Evolutionary conservation across 2,329 filamentous ascomycete species (phyloP), one percentile per base, ranked within the genome.

Genomic region (Ophiostoma quercus): DNA sequence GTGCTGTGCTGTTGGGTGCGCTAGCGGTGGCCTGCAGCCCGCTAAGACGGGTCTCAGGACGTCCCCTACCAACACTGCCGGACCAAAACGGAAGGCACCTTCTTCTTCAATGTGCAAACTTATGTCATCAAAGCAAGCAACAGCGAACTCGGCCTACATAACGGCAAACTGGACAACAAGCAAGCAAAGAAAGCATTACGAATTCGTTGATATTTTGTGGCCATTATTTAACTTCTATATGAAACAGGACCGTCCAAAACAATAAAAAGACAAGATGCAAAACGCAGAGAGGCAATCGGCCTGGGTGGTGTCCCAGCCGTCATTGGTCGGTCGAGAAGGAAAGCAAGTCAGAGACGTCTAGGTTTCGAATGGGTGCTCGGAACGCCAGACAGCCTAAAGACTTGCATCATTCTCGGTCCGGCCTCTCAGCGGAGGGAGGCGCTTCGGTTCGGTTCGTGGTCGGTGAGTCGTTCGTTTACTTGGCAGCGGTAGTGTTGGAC

Each of bases 401-500:
- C 19, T 8, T n/a, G 16, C 43, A n/a, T 47, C 51, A 9, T 57
- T 57, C 22, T 25, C n/a, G 51, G 51, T 8, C 51, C 22, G 51
- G n/a, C n/a, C n/a, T 57, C 51, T 22, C 51, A 57, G 51, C n/a
- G n/a, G 51, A 9, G 51, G 51, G 8, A 57, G 25, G 51, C n/a
- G 51, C 51, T 57, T 57, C 51, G 51, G 22, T 57, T 57, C 22
- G n/a, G n/a, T 12, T 57, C 51, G 51, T 57, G 43, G 43, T 57
- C 51, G 25, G 12, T 25, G 25, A 19, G 62, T 65, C 19, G 66
- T 74, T 65, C 19, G 66, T 74, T 74, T 69, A 37, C 73, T 79
- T 74, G 69, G 75, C 74, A 47, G 79, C 77, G 78, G 87, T 87
- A 77, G 84, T 85, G 60, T 84, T 80, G 69, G 80, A 87, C 75